These are phyloP conservation scores for Cutaneotrichosporon mucoides DNA, from an alignment of 1,284 basidiomycete species.

Conservation along the genomic window DNA sequence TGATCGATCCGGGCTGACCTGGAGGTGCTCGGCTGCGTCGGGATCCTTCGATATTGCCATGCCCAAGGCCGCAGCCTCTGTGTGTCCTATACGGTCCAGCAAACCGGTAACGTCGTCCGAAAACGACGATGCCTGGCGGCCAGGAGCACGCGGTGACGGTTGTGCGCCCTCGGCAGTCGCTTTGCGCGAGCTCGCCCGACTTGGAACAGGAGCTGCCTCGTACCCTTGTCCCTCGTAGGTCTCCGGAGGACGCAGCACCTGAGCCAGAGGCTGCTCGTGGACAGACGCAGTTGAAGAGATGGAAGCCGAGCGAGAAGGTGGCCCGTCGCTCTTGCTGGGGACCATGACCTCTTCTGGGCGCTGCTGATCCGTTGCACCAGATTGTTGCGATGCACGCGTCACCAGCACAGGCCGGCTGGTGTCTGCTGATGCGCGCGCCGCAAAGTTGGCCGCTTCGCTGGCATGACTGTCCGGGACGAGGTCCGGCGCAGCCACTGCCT, in stretches of 20 bases:
- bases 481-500: slow-evolving; percentile 2
- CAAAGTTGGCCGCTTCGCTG: not conserved
- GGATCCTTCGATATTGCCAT: slow-evolving; percentile 3
- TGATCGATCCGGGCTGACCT: slow-evolving; percentile 12
- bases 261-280: not conserved
- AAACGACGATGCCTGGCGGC: slow-evolving; percentile 24
- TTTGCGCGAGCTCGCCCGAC: slow-evolving; percentile 5
- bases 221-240: not conserved
- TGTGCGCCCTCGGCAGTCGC: slow-evolving; percentile 3
- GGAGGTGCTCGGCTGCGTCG: slow-evolving; percentile 15
- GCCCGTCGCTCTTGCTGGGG: not conserved
- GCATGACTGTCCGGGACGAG: not conserved
- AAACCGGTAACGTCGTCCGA: slow-evolving; percentile 35
- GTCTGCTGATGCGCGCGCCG: not conserved
- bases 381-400: not conserved
- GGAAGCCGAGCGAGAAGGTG: slow-evolving; percentile 2
- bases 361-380: not conserved
- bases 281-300: slow-evolving; percentile 1
- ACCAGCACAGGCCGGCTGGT: not conserved
- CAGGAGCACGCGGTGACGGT: not conserved
- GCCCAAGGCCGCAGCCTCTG: slow-evolving; percentile 2
- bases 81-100: slow-evolving; percentile 17
- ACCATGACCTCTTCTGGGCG: not conserved
- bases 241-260: slow-evolving; percentile 1
- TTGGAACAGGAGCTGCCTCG: not conserved